These are phyloP conservation scores for Ceratocystis smalleyi DNA, from an alignment of 2,329 filamentous ascomycete genomes.

Conservation along the genomic window DNA sequence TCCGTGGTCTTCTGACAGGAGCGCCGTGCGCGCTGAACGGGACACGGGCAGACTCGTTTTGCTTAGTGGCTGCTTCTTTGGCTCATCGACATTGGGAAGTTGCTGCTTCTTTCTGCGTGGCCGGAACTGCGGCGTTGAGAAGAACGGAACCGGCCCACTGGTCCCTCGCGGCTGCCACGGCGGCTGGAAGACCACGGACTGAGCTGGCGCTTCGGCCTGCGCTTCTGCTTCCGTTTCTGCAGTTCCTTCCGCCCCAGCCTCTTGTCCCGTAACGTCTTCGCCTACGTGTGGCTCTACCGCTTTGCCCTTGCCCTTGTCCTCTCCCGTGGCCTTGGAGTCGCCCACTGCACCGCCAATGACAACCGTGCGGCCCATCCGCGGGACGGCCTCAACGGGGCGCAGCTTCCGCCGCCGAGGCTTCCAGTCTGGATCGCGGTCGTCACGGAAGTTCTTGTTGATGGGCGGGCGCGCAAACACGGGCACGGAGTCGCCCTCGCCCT, in stretches of 20 bases:
- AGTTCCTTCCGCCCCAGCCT: not conserved
- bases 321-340: not conserved
- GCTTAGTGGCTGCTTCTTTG: not conserved
- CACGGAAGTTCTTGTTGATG: conserved; percentile 28
- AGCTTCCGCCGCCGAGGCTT: conserved; percentile 17
- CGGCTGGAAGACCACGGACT: conserved; percentile 23
- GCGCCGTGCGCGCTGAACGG: conserved; percentile 9
- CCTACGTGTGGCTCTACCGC: not conserved
- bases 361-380: not conserved
- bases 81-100: conserved; percentile 2
- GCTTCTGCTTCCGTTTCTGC: not conserved
- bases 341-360: not conserved
- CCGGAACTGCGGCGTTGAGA: conserved; percentile 14
- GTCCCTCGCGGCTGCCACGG: conserved; percentile 18
- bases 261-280: not conserved
- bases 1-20: conserved; percentile 15
- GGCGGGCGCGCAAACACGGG: conserved; percentile 40
- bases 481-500: conserved; percentile 49
- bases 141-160: conserved; percentile 11
- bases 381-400: not conserved
- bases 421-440: conserved; percentile 29
- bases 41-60: conserved; percentile 13
- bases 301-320: not conserved
- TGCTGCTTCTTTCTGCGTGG: conserved; percentile 13
- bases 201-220: conserved; percentile 15